Evolutionary conservation across 176 grass and related monocot genomes (phyloP).

Genomic region (Oropetium thomaeum): DNA sequence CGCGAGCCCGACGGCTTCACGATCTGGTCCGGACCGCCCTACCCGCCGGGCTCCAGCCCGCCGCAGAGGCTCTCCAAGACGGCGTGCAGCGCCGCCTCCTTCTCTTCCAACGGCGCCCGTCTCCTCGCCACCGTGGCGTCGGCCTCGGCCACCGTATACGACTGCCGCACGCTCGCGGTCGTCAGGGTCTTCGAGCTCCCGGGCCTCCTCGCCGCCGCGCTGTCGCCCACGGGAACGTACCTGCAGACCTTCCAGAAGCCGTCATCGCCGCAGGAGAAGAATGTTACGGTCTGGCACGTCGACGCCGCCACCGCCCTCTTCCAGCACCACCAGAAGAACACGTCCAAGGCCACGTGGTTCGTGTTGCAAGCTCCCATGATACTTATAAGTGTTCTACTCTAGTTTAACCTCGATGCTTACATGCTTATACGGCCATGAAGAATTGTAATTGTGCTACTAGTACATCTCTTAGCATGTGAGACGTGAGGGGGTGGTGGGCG

Average conservation of each 20-base stretch:
- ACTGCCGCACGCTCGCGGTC: constrained; percentile 44
- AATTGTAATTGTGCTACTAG: background rate
- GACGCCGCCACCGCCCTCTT: constrained; percentile 49
- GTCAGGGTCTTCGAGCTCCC: constrained; percentile 76
- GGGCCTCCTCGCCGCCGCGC: constrained; percentile 52
- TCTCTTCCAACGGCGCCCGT: constrained; percentile 62
- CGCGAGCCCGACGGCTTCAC: constrained; percentile 80
- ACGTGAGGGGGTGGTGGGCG: background rate
- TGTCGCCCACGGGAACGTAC: constrained; percentile 75
- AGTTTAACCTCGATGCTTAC: background rate
- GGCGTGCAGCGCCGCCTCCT: constrained; percentile 53
- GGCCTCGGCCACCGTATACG: constrained; percentile 59
- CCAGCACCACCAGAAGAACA: constrained; percentile 84
- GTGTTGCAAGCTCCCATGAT: constrained; percentile 4
- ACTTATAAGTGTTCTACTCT: background rate
- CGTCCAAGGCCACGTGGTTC: constrained; percentile 82
- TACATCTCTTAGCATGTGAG: background rate
- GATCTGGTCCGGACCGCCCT: constrained; percentile 84
- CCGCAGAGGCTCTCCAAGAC: constrained; percentile 54
- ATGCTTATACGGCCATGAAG: background rate
- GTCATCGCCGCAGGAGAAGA: constrained; percentile 75
- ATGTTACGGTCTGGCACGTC: constrained; percentile 76
- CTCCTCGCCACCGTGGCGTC: constrained; percentile 59
- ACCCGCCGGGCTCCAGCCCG: constrained; percentile 47
- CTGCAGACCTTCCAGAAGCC: constrained; percentile 94